Conservation (phyloP, 2,329 filamentous ascomycete genomes). For the Moelleriella libera region DNA sequence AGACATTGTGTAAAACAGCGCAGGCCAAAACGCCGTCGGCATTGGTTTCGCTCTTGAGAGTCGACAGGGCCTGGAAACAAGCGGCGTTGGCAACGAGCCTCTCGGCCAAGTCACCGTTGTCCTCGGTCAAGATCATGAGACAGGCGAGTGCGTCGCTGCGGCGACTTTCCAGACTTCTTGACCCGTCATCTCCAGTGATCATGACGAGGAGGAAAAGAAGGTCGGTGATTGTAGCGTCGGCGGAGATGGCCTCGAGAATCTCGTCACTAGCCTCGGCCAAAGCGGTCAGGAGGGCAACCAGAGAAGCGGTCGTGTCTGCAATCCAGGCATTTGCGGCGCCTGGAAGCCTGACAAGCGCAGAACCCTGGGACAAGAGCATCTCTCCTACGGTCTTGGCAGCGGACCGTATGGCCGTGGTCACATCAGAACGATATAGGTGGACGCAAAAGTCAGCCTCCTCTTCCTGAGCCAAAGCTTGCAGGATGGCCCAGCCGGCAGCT, state of each 20-base stretch:
- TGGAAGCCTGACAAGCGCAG: conserved; percentile 31
- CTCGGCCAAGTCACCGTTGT: conserved; percentile 38
- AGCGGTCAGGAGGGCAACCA: conserved; percentile 37
- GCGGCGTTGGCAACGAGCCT: conserved; percentile 31
- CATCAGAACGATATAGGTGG: conserved; percentile 47
- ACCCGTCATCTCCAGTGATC: conserved; percentile 22
- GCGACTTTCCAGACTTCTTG: conserved; percentile 23
- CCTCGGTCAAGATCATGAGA: conserved; percentile 44
- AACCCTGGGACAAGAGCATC: conserved; percentile 24
- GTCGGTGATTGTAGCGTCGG: conserved; percentile 30
- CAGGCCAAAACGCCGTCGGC: conserved; percentile 41
- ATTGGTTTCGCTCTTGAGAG: conserved; percentile 31
- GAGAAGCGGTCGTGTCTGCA: conserved; percentile 38
- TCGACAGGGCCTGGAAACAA: conserved; percentile 34
- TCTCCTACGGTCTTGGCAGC: conserved; percentile 34
- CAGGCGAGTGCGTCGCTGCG: conserved; percentile 37
- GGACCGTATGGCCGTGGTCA: conserved; percentile 45
- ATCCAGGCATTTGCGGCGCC: conserved; percentile 38
- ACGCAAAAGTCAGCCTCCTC: conserved; percentile 55
- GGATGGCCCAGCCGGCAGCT: conserved; percentile 53
- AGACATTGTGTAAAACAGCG: conserved; percentile 49
- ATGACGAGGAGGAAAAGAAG: conserved; percentile 41
- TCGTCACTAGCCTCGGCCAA: conserved; percentile 47
- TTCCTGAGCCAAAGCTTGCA: conserved; percentile 45
- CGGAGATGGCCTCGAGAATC: conserved; percentile 38